Conservation (phyloP, 148 eudicot species). For the Selenicereus undatus region DNA sequence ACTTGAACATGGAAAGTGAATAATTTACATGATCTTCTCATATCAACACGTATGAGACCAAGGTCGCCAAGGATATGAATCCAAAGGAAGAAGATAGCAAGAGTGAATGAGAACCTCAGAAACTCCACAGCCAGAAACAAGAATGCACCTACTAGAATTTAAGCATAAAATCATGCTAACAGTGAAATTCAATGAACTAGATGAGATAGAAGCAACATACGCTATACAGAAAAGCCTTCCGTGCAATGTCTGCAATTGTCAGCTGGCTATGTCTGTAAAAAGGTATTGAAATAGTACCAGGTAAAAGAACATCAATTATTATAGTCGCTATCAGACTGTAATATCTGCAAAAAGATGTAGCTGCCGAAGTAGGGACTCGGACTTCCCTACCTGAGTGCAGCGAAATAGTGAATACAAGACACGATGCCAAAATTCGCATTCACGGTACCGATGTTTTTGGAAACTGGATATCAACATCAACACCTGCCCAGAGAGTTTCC, state of each 20-base stretch:
- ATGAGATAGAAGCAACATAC: slow-evolving; percentile 41
- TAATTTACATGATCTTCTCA: slow-evolving; percentile 4
- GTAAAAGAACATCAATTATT: neutral
- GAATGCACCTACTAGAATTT: neutral
- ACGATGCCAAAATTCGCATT: neutral
- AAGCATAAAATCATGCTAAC: neutral
- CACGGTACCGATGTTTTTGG: neutral
- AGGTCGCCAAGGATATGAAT: neutral
- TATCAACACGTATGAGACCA: neutral
- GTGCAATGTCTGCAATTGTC: slow-evolving; percentile 86
- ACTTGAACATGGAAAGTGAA: neutral
- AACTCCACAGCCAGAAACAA: neutral
- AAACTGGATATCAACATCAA: neutral
- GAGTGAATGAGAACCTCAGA: neutral
- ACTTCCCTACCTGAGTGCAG: neutral
- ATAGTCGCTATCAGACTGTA: neutral
- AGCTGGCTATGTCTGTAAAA: slow-evolving; percentile 77
- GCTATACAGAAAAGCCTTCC: slow-evolving; percentile 96
- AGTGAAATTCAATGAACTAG: neutral
- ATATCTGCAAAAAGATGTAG: neutral
- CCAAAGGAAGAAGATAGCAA: neutral
- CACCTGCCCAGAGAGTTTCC: neutral
- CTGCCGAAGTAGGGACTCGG: neutral
- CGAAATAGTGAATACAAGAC: neutral
- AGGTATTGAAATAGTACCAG: slow-evolving; percentile 10